These are phyloP conservation scores for Botryotinia calthae DNA, from an alignment of 2,329 filamentous ascomycete genomes.

Conservation along the genomic window DNA sequence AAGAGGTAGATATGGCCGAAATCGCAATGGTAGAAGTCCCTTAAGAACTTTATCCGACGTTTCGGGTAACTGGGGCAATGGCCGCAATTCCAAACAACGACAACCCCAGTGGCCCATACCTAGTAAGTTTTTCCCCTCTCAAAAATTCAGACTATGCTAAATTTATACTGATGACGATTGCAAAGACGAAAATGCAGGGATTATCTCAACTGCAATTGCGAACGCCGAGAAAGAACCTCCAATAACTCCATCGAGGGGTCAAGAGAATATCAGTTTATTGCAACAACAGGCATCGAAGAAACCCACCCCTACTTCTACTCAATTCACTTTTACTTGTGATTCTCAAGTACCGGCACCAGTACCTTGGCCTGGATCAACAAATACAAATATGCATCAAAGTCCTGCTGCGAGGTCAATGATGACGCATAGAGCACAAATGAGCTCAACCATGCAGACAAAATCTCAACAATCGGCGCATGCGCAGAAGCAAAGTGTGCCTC, in stretches of 20 bases:
- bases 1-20: slow-evolving; percentile 76
- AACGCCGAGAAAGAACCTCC: slow-evolving; percentile 70
- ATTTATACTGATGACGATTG: slow-evolving; percentile 34
- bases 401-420: slow-evolving; percentile 33
- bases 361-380: slow-evolving; percentile 62
- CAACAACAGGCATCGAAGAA: slow-evolving; percentile 65
- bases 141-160: slow-evolving; percentile 8
- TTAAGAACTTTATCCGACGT: slow-evolving; percentile 59
- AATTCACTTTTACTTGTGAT: slow-evolving; percentile 96
- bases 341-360: slow-evolving; percentile 80
- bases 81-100: slow-evolving; percentile 37
- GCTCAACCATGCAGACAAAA: slow-evolving; percentile 33
- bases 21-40: slow-evolving; percentile 59
- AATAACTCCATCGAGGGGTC: slow-evolving; percentile 56
- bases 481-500: slow-evolving; percentile 40
- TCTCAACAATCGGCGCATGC: slow-evolving; percentile 40
- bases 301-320: slow-evolving; percentile 68
- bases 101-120: slow-evolving; percentile 37
- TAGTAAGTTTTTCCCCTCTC: slow-evolving; percentile 32
- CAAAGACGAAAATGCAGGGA: slow-evolving; percentile 62
- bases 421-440: slow-evolving; percentile 39
- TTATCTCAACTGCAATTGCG: slow-evolving; percentile 92
- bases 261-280: slow-evolving; percentile 76
- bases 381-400: slow-evolving; percentile 30
- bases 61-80: slow-evolving; percentile 38